Evolutionary conservation across 257 asterid genomes (phyloP), one percentile per base, ranked within the genome.

Genomic region (Anisodus tanguticus): DNA sequence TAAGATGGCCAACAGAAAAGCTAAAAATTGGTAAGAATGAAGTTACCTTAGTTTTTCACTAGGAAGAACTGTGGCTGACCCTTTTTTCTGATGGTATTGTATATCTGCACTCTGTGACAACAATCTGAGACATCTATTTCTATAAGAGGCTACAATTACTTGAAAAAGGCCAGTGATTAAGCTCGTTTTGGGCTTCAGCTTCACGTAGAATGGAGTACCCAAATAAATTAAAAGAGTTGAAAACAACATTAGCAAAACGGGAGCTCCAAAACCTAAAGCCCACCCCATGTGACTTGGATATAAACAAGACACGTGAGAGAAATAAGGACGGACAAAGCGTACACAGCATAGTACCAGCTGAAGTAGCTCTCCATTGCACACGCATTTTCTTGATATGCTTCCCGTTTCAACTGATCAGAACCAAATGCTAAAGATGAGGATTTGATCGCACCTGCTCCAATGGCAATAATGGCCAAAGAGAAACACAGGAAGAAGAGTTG

Each of bases 211-310:
- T 0, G 89, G 68, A 71, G 95, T 89, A 12, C 92, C 98, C 85
- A 87, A 51, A 41, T 88, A 91, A 88, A 93, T 92, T 12, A 87
- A 76, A 62, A 82, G 43, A 43, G 87, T 69, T 9, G 93, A 88
- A 2, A 85, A 16, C 16, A 89, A 74, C 92, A 91, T 87, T 37
- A 95, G 86, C 72, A 88, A 43, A 31, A 85, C 88, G 0, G 95
- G 92, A 69, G 91, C 90, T 0, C 93, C 98, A 49, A 91, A 93
- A 12, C 98, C 98, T 7, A 95, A 55, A 47, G 83, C 78, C 98
- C 98, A 95, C 80, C 98, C 98, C 81, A 88, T 8, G 81, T 90
- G 68, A 89, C 97, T 92, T 95, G 97, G 86, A 95, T 86, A 66
- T 92, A 92, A 58, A 95, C 98, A 9, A 95, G 84, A 31, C 89